Evolutionary conservation across 2,329 filamentous ascomycete genomes (phyloP).

Genomic region (Diaporthe sp.): DNA sequence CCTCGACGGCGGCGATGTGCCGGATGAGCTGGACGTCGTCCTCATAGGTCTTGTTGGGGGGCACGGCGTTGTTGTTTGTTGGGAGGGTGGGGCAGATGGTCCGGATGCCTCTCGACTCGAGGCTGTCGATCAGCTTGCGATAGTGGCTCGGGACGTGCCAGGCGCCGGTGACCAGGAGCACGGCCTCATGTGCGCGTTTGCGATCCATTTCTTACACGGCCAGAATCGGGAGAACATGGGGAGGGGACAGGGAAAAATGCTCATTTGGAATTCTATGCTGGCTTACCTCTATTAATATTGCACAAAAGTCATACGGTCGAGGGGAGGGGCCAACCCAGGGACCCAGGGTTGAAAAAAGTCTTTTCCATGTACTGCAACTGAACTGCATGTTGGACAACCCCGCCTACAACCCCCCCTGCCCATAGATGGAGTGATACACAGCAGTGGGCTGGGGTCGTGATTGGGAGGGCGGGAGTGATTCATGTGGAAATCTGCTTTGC

Average conservation of each 20-base stretch:
- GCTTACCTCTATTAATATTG: not conserved
- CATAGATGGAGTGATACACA: conserved; percentile 22
- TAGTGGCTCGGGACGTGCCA: conserved; percentile 38
- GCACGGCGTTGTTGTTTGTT: conserved; percentile 35
- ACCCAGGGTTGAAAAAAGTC: not conserved
- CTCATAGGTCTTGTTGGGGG: conserved; percentile 35
- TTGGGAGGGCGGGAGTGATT: conserved; percentile 23
- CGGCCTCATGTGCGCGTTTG: conserved; percentile 19
- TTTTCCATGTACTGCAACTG: not conserved
- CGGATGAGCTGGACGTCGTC: conserved; percentile 34
- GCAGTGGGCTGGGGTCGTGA: conserved; percentile 5
- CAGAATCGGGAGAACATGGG: not conserved
- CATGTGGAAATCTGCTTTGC: conserved; percentile 27
- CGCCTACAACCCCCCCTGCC: conserved; percentile 6
- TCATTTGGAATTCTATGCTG: not conserved
- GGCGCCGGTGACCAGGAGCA: conserved; percentile 36
- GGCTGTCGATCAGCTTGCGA: conserved; percentile 24
- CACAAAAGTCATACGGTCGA: not conserved
- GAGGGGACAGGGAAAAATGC: not conserved
- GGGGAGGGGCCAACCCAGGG: not conserved
- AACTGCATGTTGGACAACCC: conserved; percentile 16
- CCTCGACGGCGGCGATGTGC: conserved; percentile 17
- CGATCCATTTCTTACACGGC: not conserved
- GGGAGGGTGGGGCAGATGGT: conserved; percentile 35
- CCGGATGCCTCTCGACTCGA: conserved; percentile 33